Evolutionary conservation across 148 eudicot genomes (phyloP), one percentile per base, ranked within the genome.

Genomic region (Rhododendron ferrugineum): DNA sequence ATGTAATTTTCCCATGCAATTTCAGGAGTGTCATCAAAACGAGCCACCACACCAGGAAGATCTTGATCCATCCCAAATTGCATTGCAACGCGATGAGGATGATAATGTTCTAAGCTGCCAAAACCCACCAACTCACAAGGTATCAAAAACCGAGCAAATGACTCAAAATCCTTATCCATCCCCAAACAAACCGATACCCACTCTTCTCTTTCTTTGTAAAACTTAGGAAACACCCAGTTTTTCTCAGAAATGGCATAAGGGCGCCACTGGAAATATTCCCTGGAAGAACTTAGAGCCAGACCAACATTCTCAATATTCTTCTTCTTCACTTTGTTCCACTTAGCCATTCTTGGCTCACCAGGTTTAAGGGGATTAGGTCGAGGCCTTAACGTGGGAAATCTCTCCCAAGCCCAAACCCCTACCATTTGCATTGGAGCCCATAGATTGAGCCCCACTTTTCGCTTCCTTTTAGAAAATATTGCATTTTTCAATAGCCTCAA

Each of bases 391-490:
- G 60, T 34, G 3, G 91, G 91, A 36, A 91, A 89, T 85, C 96
- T 88, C 58, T 93, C 96, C 93, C 94, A 93, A n/a, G 83, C 92
- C 96, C 96, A 93, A 56, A 88, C 74, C 79, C 91, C 93, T 6
- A 93, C 89, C 13, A 85, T 60, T 22, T 88, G 91, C 32, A 91
- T 18, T 22, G 92, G 92, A 5, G 89, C 89, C 87, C 87, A 87
- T 23, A 87, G 77, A 14, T 82, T 62, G 30, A 68, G 78, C 72
- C 54, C 68, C 2, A 26, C n/a, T 84, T 4, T 15, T n/a, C 23
- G 22, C 60, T 26, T 49, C 30, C 26, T 64, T n/a, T n/a, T n/a
- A 64, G 70, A n/a, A 64, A 23, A 23, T n/a, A 86, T 81, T 60
- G 84, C 73, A 37, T 85, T 78, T 77, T 88, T 89, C 44, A 92